These are phyloP conservation scores for Albizia julibrissin DNA, from an alignment of 306 rosid species.

Conservation along the genomic window DNA sequence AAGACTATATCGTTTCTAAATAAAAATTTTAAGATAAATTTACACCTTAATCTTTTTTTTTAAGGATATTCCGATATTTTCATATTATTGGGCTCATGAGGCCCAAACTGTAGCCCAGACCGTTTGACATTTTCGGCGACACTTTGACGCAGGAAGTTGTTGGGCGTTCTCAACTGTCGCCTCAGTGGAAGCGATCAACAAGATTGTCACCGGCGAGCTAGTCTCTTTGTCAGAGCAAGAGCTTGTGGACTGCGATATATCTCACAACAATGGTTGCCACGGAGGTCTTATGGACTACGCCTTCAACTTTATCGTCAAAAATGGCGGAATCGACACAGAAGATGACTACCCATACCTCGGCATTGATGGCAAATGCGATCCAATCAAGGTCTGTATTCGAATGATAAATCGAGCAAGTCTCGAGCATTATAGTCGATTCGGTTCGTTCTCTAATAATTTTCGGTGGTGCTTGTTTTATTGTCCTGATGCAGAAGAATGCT, in stretches of 20 bases:
- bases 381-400: constrained; percentile 44
- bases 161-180: constrained; percentile 96
- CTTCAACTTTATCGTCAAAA: constrained; percentile 71
- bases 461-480: neutral
- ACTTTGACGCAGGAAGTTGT: constrained; percentile 68
- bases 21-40: no score
- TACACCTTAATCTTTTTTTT: no score
- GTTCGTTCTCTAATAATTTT: constrained; percentile 9
- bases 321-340: constrained; percentile 91
- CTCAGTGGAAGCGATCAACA: constrained; percentile 81
- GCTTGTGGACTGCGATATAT: constrained; percentile 78
- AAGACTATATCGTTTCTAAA: fast-evolving
- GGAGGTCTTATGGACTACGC: constrained; percentile 96
- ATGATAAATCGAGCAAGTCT: neutral
- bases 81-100: neutral
- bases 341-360: constrained; percentile 81
- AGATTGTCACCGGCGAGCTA: constrained; percentile 70
- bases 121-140: neutral
- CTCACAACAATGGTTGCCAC: constrained; percentile 71
- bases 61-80: no score
- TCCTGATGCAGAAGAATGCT: constrained; percentile 40
- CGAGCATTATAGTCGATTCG: constrained; percentile 13
- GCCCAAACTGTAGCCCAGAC: neutral
- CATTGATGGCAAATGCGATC: constrained; percentile 56
- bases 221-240: constrained; percentile 90